These are phyloP conservation scores for Fragilaria radians DNA, from an alignment of 108 stramenopile species.

Conservation along the genomic window DNA sequence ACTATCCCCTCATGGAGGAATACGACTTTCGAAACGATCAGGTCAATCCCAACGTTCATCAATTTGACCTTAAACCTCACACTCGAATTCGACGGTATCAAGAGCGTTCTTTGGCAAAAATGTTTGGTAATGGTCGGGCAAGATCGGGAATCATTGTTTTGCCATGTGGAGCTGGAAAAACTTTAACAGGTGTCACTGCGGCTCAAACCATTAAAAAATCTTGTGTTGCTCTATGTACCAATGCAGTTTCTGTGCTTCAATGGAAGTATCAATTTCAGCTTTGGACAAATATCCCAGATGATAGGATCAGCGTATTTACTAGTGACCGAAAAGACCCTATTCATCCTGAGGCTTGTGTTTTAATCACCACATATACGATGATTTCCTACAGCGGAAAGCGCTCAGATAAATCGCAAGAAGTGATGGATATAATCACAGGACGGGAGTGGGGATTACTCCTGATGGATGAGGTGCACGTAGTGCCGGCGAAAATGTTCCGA, in stretches of 20 bases:
- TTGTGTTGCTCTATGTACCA: conserved; percentile 91
- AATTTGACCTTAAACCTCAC: conserved; percentile 89
- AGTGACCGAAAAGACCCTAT: conserved; percentile 89
- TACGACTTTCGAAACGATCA: conserved; percentile 97
- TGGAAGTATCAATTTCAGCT: conserved; percentile 96
- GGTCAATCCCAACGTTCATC: conserved; percentile 72
- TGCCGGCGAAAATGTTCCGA: conserved; percentile 93
- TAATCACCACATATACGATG: conserved; percentile 99
- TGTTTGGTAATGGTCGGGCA: conserved; percentile 99
- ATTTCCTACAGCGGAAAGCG: conserved; percentile 85
- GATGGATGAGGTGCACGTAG: conserved; percentile 98
- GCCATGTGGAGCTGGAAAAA: conserved; percentile 99
- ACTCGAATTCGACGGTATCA: conserved; percentile 96
- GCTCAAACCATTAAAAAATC: conserved; percentile 96
- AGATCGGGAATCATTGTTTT: conserved; percentile 98
- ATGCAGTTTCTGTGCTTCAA: conserved; percentile 93
- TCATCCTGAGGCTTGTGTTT: conserved; percentile 83
- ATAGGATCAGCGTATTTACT: conserved; percentile 89
- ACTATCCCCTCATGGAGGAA: conserved; percentile 91
- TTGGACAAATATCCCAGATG: conserved; percentile 88
- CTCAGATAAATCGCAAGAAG: conserved; percentile 74
- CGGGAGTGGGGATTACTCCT: conserved; percentile 98
- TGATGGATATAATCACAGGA: conserved; percentile 83
- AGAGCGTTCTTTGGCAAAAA: conserved; percentile 86
- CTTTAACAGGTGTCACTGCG: conserved; percentile 97